Base-by-base conservation (phyloP, 768 basidiomycete species). In the Serendipita vermifera region DNA sequence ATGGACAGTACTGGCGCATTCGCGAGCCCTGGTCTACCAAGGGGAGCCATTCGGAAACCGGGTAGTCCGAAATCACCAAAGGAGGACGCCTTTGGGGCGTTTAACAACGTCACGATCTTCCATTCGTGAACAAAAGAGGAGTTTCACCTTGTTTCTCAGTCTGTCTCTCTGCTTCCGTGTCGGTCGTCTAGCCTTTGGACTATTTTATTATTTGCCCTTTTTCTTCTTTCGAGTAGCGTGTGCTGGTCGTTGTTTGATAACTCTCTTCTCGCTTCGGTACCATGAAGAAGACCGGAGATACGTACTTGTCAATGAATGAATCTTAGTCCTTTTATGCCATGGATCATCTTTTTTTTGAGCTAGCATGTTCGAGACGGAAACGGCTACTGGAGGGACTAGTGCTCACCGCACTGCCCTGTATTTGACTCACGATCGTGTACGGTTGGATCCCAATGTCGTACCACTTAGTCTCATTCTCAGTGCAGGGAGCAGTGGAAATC, bases 1-100 rank as follows among this genome's bases (percentile, higher is more conserved):
- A 20, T 29, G 17, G 7, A 26, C 7, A 29, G 20, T 29, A 51
- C 24, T 29, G 35, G 35, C 35, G 35, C 35, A n/a, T 15, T 20
- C 29, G 46, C 46, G n/a, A 51, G 46, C 27, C 46, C 46, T 51
- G 22, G 46, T n/a, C n/a, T n/a, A n/a, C n/a, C n/a, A n/a, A n/a
- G n/a, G n/a, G n/a, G n/a, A n/a, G n/a, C n/a, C n/a, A n/a, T n/a
- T n/a, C n/a, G n/a, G n/a, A n/a, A n/a, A n/a, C 46, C 22, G 29
- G 15, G 22, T 1, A 51, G 46, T n/a, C 46, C 46, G 46, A 20
- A 26, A 26, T n/a, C n/a, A n/a, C 46, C 46, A 15, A 51, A 29
- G 31, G 46, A 51, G 9, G 46, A 51, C 22, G 46, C 20, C 5
- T 51, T 51, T 51, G 29, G 46, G 9, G 46, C 46, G 4, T 51